Evolutionary conservation across 208 protist species (phyloP), one percentile per base, ranked within the genome.

Genomic region (Leishmania aethiopica): DNA sequence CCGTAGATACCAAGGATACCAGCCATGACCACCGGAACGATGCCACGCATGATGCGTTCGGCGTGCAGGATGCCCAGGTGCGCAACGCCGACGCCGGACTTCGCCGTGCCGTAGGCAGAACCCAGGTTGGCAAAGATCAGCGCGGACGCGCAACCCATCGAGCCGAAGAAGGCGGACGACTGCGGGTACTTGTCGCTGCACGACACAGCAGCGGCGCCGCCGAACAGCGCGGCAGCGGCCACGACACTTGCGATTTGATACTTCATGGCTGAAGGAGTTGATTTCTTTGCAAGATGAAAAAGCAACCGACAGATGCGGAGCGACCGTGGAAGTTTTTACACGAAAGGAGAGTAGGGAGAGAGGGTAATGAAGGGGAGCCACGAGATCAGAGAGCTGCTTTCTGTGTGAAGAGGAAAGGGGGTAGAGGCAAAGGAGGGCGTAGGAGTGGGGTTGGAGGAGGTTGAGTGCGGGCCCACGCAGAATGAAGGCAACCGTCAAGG

Each of bases 1-100:
- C 99, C 99, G 89, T 99, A 99, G 84, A 99, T 99, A 91, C 99
- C 99, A 79, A 99, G 94, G 86, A 99, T 99, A 92, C 94, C 99
- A 79, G 95, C 96, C 95, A 98, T 98, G 73, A 98, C 92, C 72
- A 98, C 93, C 42, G 96, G 95, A 73, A 98, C 93, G 76, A 97
- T 98, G 82, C 93, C 93, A 73, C 94, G 91, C 97, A 99, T 99
- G 79, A 99, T 98, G 22, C 97, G 88, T 62, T 99, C 96, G 13
- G 95, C 98, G 80, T 96, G 89, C 80, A 98, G 93, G 66, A 99
- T 99, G 88, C 99, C 99, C 87, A 99, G 97, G 81, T 98, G 94
- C 37, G 98, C 93, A 80, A 99, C 98, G 84, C 99, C 99, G 75
- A 99, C 97, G 45, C 98, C 98, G 77, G 96, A 97, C 91, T 99